phyloP scores from a whole-genome alignment of 2,329 filamentous ascomycete genomes.

The Fusarium siculi region DNA sequence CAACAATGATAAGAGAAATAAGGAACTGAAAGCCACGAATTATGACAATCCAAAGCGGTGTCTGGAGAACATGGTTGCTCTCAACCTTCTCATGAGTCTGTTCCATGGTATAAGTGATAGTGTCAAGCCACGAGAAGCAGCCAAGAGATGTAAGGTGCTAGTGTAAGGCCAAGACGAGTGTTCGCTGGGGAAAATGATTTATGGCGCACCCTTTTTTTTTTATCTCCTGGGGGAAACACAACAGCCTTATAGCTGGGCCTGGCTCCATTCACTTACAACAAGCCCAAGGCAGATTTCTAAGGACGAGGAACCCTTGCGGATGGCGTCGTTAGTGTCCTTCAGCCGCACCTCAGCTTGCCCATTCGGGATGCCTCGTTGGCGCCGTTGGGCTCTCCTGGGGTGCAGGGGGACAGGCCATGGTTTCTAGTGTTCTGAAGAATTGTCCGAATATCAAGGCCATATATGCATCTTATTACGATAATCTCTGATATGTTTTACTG shows the following conservation, averaged over 20 bases:
- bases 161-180: not conserved
- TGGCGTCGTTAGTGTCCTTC: conserved; percentile 39
- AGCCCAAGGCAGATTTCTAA: conserved; percentile 42
- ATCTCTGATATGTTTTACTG: too few relatives aligned
- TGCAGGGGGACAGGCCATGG: conserved; percentile 11
- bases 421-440: not conserved
- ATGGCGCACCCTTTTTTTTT: not conserved
- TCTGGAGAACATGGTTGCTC: conserved; percentile 49
- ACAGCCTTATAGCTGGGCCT: conserved; percentile 8
- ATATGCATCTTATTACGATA: not conserved
- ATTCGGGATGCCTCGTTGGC: conserved; percentile 18
- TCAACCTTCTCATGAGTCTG: conserved; percentile 22
- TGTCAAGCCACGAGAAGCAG: not conserved
- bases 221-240: not conserved
- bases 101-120: conserved; percentile 24
- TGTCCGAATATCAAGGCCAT: not conserved
- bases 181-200: not conserved
- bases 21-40: conserved; percentile 55
- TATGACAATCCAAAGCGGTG: conserved; percentile 57
- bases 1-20: conserved; percentile 56
- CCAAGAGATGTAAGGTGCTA: not conserved
- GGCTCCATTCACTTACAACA: not conserved
- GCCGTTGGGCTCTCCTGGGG: conserved; percentile 25
- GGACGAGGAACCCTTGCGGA: conserved; percentile 17
- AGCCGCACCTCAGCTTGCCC: conserved; percentile 37